A percentile compares a stretch with the other conserved stretches of the same genome.
phyloP scores from a whole-genome alignment of 129 eudicot species.

The Smallanthus sonchifolius region DNA sequence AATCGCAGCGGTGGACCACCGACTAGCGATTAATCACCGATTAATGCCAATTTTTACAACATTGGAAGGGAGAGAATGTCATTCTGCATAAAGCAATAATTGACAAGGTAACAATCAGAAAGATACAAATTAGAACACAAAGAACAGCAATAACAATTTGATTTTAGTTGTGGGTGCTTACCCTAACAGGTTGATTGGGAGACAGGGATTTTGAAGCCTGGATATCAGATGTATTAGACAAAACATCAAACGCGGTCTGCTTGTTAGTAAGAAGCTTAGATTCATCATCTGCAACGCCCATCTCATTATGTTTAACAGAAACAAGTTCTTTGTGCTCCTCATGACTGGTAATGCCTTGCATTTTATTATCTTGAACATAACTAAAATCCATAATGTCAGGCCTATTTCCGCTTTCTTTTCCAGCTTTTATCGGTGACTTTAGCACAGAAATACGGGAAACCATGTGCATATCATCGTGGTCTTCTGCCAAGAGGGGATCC shows the following conservation, averaged over 20 bases:
- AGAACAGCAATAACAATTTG: conserved; percentile 9
- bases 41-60: no score
- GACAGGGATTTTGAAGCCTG: conserved; percentile 26
- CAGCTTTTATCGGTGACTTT: conserved; percentile 27
- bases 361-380: conserved; percentile 21
- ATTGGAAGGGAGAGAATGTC: background rate
- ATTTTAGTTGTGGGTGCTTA: conserved; percentile 24
- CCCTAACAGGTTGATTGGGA: conserved; percentile 24
- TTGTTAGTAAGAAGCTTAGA: conserved; percentile 8
- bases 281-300: conserved; percentile 28
- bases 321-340: conserved; percentile 25
- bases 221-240: conserved; percentile 17
- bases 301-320: conserved; percentile 15
- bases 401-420: conserved; percentile 24
- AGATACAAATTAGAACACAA: background rate
- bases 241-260: conserved; percentile 8
- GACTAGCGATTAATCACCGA: no score
- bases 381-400: conserved; percentile 22
- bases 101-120: background rate
- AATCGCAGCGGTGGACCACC: no score
- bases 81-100: background rate
- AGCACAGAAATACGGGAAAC: conserved; percentile 19
- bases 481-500: conserved; percentile 62
- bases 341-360: conserved; percentile 11
- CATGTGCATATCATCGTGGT: conserved; percentile 32